Conservation (phyloP, 2,329 filamentous ascomycete genomes). For the Zarea fungicola region DNA sequence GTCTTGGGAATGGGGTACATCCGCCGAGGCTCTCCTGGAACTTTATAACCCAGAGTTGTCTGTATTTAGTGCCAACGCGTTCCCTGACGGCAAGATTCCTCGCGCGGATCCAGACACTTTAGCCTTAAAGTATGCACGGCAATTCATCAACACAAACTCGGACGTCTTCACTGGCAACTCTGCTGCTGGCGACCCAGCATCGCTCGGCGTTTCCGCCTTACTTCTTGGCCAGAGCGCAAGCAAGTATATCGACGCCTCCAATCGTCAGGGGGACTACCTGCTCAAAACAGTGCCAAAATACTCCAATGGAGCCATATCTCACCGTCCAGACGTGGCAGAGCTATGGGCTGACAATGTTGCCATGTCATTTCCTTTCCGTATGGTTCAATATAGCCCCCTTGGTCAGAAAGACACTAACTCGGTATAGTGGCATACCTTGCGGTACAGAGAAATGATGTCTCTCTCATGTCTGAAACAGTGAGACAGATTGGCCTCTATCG, state of each 20-base stretch:
- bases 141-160: constrained; percentile 13
- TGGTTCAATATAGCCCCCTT: background rate
- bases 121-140: constrained; percentile 12
- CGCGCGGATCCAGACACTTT: background rate
- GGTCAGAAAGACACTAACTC: background rate
- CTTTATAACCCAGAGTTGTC: constrained; percentile 15
- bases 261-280: constrained; percentile 13
- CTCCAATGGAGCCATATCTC: constrained; percentile 14
- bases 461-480: constrained; percentile 8
- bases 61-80: constrained; percentile 15
- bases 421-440: background rate
- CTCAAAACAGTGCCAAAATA: constrained; percentile 8
- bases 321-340: constrained; percentile 14
- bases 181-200: constrained; percentile 15
- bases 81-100: constrained; percentile 14
- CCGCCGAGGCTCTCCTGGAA: constrained; percentile 15
- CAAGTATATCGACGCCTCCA: constrained; percentile 12
- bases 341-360: constrained; percentile 17
- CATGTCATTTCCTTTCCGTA: constrained; percentile 17
- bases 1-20: constrained; percentile 18
- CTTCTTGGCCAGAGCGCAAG: constrained; percentile 14
- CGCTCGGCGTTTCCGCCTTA: constrained; percentile 14
- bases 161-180: constrained; percentile 8
- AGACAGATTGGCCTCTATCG: constrained; percentile 14
- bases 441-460: constrained; percentile 11